Base-by-base conservation (phyloP, 2,329 filamentous ascomycete genomes). In the Aspergillus neotritici region DNA sequence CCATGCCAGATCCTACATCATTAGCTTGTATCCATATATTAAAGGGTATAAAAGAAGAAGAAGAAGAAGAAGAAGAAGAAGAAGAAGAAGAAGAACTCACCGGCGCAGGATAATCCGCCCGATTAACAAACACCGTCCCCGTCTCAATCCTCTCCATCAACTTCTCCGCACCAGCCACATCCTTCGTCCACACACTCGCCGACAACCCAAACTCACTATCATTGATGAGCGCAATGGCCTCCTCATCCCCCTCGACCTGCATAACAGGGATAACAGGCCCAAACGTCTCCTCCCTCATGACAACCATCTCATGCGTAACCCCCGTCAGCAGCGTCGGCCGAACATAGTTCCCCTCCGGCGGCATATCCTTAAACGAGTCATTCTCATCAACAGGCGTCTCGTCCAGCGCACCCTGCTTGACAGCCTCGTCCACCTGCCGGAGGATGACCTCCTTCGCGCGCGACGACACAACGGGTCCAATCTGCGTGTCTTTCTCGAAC, bases 101-200 rank as follows among this genome's bases (percentile, higher is more conserved):
- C 49, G 91, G 88, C 64, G 84, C 88, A 37, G 91, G 91, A 66
- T 81, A 97, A 66, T 97, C 91, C 61, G 87, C 89, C 57, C 91
- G 80, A 67, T 97, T 97, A 58, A 97, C 87, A 69, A 96, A 97
- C 37, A 96, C 90, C 2, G 91, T 97, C 33, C 91, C 91, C 35
- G 91, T 90, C 64, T 96, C 90, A 37, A 97, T 81, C 39, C 83
- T 75, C 43, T 93, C 83, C 31, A 84, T 80, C 40, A 97, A 75
- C 62, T 86, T 78, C 55, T 89, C 82, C 12, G 84, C 91, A 61
- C 76, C 83, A 35, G 72, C 75, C 2, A 82, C 80, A 61, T 97
- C 88, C 66, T 93, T 94, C 45, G 89, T 95, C 91, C 91, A 97
- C 58, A 97, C 89, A 59, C 88, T 94, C n/a, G 90, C 91, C 3